These are phyloP conservation scores for Mollisia scopiformis DNA, from an alignment of 2,329 filamentous ascomycete species.

Conservation along the genomic window DNA sequence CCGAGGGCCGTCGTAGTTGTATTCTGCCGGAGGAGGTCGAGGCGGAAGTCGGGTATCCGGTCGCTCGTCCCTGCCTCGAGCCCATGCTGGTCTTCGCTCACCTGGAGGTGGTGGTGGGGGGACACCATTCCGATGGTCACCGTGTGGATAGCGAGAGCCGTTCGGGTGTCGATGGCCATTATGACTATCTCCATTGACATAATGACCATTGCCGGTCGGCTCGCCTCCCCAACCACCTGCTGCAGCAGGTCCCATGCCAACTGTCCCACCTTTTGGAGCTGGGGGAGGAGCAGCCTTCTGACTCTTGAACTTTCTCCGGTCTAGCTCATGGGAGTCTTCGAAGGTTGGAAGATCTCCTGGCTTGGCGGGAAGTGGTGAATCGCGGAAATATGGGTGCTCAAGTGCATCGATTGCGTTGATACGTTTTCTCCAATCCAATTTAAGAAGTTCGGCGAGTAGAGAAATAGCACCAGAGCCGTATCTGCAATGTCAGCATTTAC, in stretches of 20 bases:
- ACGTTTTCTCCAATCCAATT: slow-evolving; percentile 84
- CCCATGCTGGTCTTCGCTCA: slow-evolving; percentile 38
- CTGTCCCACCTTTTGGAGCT: slow-evolving; percentile 87
- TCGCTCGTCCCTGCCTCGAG: slow-evolving; percentile 30
- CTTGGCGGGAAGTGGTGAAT: slow-evolving; percentile 74
- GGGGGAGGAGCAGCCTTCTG: slow-evolving; percentile 84
- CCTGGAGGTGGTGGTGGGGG: slow-evolving; percentile 27
- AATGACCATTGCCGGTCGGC: slow-evolving; percentile 26
- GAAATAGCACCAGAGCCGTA: slow-evolving; percentile 74
- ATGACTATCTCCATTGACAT: slow-evolving; percentile 30
- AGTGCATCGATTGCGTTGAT: slow-evolving; percentile 95
- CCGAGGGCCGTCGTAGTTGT: slow-evolving; percentile 32
- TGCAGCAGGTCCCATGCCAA: slow-evolving; percentile 68
- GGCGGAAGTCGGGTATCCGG: slow-evolving; percentile 36
- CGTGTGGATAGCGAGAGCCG: slow-evolving; percentile 29
- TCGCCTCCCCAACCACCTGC: slow-evolving; percentile 41
- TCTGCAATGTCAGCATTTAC: slow-evolving; percentile 42
- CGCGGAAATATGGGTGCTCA: slow-evolving; percentile 89
- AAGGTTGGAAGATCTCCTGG: slow-evolving; percentile 89
- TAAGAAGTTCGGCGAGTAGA: slow-evolving; percentile 79
- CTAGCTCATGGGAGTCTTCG: slow-evolving; percentile 95
- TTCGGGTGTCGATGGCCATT: slow-evolving; percentile 34
- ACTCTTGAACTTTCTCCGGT: slow-evolving; percentile 86
- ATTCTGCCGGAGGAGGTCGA: slow-evolving; percentile 33
- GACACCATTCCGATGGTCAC: slow-evolving; percentile 32